These are phyloP conservation scores for Phytophthora sojae DNA, from an alignment of 352 stramenopile genomes.

Conservation along the genomic window DNA sequence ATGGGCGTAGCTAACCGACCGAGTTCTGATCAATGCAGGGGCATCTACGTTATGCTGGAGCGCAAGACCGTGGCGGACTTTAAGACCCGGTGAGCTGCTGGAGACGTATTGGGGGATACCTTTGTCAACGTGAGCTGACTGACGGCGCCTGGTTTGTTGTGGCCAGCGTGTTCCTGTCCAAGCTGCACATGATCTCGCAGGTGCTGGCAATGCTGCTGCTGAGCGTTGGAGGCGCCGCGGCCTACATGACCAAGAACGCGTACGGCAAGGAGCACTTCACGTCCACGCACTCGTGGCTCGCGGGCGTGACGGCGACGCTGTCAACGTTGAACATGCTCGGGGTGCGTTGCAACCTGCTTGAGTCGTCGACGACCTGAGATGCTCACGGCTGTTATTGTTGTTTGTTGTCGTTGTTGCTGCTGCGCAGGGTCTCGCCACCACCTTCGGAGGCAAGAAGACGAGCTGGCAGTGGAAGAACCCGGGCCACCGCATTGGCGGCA, in stretches of 20 bases:
- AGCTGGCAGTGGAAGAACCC: slow-evolving; percentile 81
- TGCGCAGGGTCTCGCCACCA: slow-evolving; percentile 54
- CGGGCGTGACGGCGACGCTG: slow-evolving; percentile 47
- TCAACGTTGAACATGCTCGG: slow-evolving; percentile 68
- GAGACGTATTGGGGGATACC: not conserved
- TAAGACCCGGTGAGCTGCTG: slow-evolving; percentile 44
- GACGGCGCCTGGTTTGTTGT: not conserved
- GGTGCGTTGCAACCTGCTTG: slow-evolving; percentile 31
- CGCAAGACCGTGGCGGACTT: slow-evolving; percentile 57
- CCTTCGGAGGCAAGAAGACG: slow-evolving; percentile 67
- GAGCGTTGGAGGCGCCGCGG: slow-evolving; percentile 43
- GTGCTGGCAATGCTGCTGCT: slow-evolving; percentile 58
- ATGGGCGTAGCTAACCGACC: not conserved
- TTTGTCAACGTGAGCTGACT: not conserved
- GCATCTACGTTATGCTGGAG: slow-evolving; percentile 68
- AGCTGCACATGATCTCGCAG: slow-evolving; percentile 65
- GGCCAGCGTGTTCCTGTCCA: slow-evolving; percentile 42
- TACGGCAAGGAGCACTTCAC: slow-evolving; percentile 71
- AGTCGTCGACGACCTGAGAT: not conserved
- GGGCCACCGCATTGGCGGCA: slow-evolving; percentile 64
- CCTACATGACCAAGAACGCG: slow-evolving; percentile 69
- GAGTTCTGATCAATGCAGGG: slow-evolving; percentile 22
- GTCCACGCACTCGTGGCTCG: slow-evolving; percentile 80
- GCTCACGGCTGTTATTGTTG: not conserved
- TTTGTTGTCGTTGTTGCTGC: not conserved